phyloP scores from a whole-genome alignment of 257 asterid genomes.

The Perilla frutescens region DNA sequence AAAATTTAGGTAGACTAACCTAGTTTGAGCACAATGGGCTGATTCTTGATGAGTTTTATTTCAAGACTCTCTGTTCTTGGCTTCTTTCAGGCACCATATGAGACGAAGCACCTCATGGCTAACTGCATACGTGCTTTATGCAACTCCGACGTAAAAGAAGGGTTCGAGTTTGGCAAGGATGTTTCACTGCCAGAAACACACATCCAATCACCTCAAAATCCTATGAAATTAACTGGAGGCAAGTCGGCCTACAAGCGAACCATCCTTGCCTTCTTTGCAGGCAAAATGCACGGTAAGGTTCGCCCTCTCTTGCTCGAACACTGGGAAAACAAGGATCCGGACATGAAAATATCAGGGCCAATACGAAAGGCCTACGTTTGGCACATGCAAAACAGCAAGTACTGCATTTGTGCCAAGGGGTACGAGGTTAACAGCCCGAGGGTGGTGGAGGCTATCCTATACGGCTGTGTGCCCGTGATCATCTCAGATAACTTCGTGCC shows the following conservation, averaged over 20 bases:
- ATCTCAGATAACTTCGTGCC: slow-evolving; percentile 54
- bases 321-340: slow-evolving; percentile 57
- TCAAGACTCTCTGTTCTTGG: neutral
- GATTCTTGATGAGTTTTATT: neutral
- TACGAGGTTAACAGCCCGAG: slow-evolving; percentile 57
- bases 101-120: slow-evolving; percentile 45
- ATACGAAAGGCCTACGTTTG: slow-evolving; percentile 37
- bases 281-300: slow-evolving; percentile 51
- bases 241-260: slow-evolving; percentile 38
- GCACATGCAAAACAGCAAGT: slow-evolving; percentile 60
- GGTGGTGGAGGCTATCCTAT: slow-evolving; percentile 49
- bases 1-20: neutral
- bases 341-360: slow-evolving; percentile 45
- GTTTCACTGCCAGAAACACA: slow-evolving; percentile 49
- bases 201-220: slow-evolving; percentile 45
- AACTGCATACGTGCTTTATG: slow-evolving; percentile 50
- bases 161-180: slow-evolving; percentile 49
- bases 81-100: slow-evolving; percentile 41
- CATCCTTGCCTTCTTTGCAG: slow-evolving; percentile 55
- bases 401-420: slow-evolving; percentile 57
- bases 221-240: slow-evolving; percentile 39
- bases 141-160: slow-evolving; percentile 50
- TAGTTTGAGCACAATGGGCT: neutral
- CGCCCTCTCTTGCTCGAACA: slow-evolving; percentile 43
- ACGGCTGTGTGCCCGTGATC: slow-evolving; percentile 53